Conservation (phyloP, 495 filamentous ascomycete genomes). For the Zalerion maritima region DNA sequence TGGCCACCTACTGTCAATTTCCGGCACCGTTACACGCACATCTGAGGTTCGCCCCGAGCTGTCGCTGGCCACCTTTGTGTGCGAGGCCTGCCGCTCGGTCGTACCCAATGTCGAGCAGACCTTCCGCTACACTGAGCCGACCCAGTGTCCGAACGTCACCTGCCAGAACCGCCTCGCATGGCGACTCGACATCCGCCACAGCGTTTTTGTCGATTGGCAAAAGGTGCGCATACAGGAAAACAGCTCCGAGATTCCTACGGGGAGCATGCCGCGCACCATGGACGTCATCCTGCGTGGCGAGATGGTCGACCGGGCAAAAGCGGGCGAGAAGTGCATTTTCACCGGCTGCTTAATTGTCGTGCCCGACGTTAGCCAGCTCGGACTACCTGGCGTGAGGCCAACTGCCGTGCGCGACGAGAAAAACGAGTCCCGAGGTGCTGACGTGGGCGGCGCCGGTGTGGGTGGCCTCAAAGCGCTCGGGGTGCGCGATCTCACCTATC, state of each 20-base stretch:
- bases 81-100: slow-evolving; percentile 68
- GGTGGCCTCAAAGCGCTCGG: slow-evolving; percentile 81
- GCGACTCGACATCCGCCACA: slow-evolving; percentile 90
- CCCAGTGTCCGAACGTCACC: slow-evolving; percentile 84
- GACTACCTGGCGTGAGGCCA: slow-evolving; percentile 71
- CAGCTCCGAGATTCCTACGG: slow-evolving; percentile 92
- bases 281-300: slow-evolving; percentile 96
- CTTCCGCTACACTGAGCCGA: slow-evolving; percentile 92
- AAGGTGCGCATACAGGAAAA: slow-evolving; percentile 97
- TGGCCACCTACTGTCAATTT: slow-evolving; percentile 83
- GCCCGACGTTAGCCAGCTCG: slow-evolving; percentile 89
- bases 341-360: slow-evolving; percentile 93
- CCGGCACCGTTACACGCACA: slow-evolving; percentile 89
- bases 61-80: slow-evolving; percentile 81
- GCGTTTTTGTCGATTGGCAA: slow-evolving; percentile 98
- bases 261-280: slow-evolving; percentile 97
- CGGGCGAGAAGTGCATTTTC: slow-evolving; percentile 95
- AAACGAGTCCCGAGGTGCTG: slow-evolving; percentile 54
- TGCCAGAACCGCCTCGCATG: slow-evolving; percentile 83
- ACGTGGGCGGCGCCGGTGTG: slow-evolving; percentile 70
- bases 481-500: slow-evolving; percentile 90
- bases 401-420: slow-evolving; percentile 75
- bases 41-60: slow-evolving; percentile 94
- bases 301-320: slow-evolving; percentile 93
- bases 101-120: slow-evolving; percentile 90